phyloP scores from a whole-genome alignment of 2,329 filamentous ascomycete species.

The Xylariaceae sp. region DNA sequence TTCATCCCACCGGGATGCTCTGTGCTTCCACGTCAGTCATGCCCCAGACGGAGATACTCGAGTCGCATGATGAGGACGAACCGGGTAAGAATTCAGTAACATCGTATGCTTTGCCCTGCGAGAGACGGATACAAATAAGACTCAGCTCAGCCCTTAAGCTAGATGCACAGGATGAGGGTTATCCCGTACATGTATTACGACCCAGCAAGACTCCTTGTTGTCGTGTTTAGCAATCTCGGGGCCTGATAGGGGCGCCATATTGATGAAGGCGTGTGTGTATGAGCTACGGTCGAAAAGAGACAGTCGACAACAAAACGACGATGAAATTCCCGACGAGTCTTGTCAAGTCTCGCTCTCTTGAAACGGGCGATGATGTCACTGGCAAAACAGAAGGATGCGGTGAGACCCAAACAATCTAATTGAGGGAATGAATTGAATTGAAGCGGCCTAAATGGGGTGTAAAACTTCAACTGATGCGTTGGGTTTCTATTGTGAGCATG shows the following conservation, averaged over 20 bases:
- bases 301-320: neutral
- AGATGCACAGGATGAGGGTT: neutral
- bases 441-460: neutral
- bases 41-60: neutral
- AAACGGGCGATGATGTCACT: conserved; percentile 14
- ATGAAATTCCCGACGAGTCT: too few relatives aligned
- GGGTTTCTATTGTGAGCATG: neutral
- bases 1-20: conserved; percentile 86
- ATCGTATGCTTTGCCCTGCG: conserved; percentile 73
- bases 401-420: neutral
- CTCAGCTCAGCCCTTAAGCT: neutral
- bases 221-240: conserved; percentile 64
- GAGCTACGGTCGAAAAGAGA: neutral
- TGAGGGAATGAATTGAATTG: neutral
- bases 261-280: neutral
- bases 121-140: neutral
- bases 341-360: neutral
- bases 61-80: conserved; percentile 9
- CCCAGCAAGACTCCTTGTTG: conserved; percentile 80
- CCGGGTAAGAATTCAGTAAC: conserved; percentile 83
- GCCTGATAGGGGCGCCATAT: conserved; percentile 43
- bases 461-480: neutral
- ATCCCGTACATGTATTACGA: conserved; percentile 66
- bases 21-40: conserved; percentile 28
- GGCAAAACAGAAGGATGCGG: neutral